Evolutionary conservation across 108 stramenopile species (phyloP), one percentile per base, ranked within the genome.

Genomic region (Cyclotella sp.): DNA sequence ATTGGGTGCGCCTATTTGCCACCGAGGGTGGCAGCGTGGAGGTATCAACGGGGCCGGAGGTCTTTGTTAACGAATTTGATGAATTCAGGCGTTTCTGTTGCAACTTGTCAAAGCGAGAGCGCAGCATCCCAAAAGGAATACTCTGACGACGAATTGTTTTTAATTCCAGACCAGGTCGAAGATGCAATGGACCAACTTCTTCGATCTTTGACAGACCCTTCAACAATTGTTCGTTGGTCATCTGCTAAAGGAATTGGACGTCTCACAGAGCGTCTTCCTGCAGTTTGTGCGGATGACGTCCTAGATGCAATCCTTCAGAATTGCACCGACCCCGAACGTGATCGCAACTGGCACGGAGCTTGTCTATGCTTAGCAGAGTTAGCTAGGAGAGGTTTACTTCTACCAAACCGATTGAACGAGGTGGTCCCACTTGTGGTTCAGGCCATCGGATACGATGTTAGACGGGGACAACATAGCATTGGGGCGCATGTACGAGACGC

Each of bases 401-500:
- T 99, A 19, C 98, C 99, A 0, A 76, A 84, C 22, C 41, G 97
- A 24, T 80, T 99, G 44, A 55, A 68, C 19, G 86, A 90, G 30
- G 93, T 97, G 13, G 91, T 97, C 42, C 98, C 97, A 7, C 68
- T 93, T 29, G 87, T 99, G 63, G 79, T 90, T 22, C 61, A 70
- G 22, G 96, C 97, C 0, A 93, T 92, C 70, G 78, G 89, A 43
- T 99, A 94, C 75, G 99, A 99, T 78, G 87, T 96, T 16, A 86
- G 90, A 26, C 73, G 97, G 16, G 92, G 94, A 12, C 89, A 95
- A 63, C 86, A 92, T 27, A 95, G 96, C 65, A 94, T 99, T 0
- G 99, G 99, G 0, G 83, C 98, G 0, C 94, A 99, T 72, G 99
- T 99, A 30, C 81, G 99, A 18, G 99, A 99, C 81, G 97, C 99